These are phyloP conservation scores for Kernera saxatilis DNA, from an alignment of 345 rosid genomes.

Conservation along the genomic window DNA sequence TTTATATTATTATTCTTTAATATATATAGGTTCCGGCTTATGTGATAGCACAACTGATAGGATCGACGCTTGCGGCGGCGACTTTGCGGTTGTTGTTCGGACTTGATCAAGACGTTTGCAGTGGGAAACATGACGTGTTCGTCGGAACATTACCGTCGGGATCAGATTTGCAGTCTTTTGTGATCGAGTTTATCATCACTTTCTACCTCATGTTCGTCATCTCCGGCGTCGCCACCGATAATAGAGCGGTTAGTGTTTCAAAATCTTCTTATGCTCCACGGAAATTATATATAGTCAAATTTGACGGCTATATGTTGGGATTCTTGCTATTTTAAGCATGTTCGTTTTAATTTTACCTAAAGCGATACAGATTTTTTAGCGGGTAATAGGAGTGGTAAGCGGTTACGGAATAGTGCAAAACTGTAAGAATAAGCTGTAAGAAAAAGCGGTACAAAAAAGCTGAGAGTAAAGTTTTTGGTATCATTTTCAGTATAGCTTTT, in stretches of 20 bases:
- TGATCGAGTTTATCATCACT: constrained; percentile 85
- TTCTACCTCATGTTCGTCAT: constrained; percentile 88
- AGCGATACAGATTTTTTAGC: no score
- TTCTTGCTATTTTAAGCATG: neutral
- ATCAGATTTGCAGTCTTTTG: constrained; percentile 61
- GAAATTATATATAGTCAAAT: neutral
- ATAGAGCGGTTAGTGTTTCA: constrained; percentile 67
- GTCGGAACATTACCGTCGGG: constrained; percentile 79
- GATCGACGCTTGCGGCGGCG: constrained; percentile 75
- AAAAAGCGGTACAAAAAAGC: no score
- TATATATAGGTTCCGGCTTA: constrained; percentile 94
- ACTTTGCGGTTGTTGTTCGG: constrained; percentile 64
- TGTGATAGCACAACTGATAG: constrained; percentile 56
- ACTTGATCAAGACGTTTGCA: constrained; percentile 31
- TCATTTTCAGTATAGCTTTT: no score
- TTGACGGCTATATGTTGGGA: neutral
- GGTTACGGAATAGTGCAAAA: no score
- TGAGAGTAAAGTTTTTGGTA: no score
- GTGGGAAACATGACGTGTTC: constrained; percentile 57
- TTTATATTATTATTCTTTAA: neutral
- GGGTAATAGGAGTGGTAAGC: no score
- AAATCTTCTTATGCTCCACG: neutral
- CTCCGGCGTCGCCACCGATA: constrained; percentile 90
- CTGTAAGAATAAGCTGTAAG: no score
- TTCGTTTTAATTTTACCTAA: neutral